These are phyloP conservation scores for Phytophthora quininea DNA, from an alignment of 352 stramenopile genomes.

Conservation along the genomic window DNA sequence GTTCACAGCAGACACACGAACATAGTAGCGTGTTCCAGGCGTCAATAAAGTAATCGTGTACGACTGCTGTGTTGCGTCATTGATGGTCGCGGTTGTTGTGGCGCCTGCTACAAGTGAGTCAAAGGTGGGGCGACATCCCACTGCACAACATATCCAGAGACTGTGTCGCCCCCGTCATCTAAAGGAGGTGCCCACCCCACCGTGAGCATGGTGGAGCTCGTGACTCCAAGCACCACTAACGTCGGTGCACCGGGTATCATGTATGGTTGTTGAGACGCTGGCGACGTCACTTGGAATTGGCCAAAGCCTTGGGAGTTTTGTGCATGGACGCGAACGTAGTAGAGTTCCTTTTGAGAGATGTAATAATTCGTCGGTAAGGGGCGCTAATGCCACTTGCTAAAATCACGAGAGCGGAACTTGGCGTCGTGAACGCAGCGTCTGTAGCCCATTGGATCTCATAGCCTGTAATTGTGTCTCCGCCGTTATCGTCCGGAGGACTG, in stretches of 20 bases:
- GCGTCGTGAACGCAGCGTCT: conserved; percentile 66
- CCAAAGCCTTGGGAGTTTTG: conserved; percentile 79
- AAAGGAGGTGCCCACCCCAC: conserved; percentile 84
- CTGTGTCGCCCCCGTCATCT: conserved; percentile 89
- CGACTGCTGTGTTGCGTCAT: conserved; percentile 60
- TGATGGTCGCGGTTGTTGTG: conserved; percentile 62
- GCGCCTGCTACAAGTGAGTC: conserved; percentile 71
- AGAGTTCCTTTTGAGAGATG: conserved; percentile 66
- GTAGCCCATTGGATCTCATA: conserved; percentile 94
- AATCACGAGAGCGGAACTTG: conserved; percentile 44
- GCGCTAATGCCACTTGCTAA: conserved; percentile 62
- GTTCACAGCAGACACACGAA: conserved; percentile 89
- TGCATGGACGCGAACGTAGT: conserved; percentile 72
- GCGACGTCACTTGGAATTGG: conserved; percentile 86
- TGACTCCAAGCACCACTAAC: conserved; percentile 77
- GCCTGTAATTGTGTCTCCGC: conserved; percentile 85
- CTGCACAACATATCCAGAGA: conserved; percentile 92
- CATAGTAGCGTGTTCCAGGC: conserved; percentile 85
- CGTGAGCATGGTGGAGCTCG: conserved; percentile 91
- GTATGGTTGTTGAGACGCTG: conserved; percentile 91
- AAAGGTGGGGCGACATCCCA: conserved; percentile 93
- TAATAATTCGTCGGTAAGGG: conserved; percentile 63
- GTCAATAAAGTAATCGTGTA: conserved; percentile 88
- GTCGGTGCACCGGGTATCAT: conserved; percentile 89
- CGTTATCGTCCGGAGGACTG: conserved; percentile 82